Percentiles rank a stretch among this genome's conserved stretches.
Conservation (phyloP, 345 rosid species). For the Pelargonium nanum region DNA sequence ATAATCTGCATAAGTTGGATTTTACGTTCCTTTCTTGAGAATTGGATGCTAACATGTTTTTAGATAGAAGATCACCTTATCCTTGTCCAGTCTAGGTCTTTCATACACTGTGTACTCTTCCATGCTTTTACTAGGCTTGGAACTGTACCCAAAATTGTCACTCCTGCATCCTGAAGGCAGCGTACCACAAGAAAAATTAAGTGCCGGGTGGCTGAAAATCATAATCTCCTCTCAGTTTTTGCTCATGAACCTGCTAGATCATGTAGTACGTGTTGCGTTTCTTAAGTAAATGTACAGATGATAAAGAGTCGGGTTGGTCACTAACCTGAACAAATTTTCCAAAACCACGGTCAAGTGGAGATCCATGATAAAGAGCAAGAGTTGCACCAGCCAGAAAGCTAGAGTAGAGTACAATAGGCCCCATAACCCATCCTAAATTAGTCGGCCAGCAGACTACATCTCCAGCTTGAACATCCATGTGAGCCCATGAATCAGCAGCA, state of each 20-base stretch:
- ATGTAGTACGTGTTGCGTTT: no score
- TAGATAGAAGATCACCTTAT: constrained; percentile 36
- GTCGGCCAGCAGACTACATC: constrained; percentile 82
- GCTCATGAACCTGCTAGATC: no score
- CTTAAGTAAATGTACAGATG: no score
- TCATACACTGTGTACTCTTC: constrained; percentile 61
- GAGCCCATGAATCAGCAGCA: constrained; percentile 58
- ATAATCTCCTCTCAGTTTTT: not conserved
- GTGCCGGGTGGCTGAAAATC: not conserved
- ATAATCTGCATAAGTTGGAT: constrained; percentile 26
- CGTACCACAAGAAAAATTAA: not conserved
- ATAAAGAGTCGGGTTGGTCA: constrained; percentile 3
- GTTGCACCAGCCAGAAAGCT: constrained; percentile 69
- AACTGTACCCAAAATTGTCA: constrained; percentile 75
- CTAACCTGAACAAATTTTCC: constrained; percentile 81
- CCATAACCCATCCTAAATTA: constrained; percentile 94
- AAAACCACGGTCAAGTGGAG: constrained; percentile 73
- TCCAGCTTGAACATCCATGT: constrained; percentile 44
- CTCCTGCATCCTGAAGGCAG: constrained; percentile 75
- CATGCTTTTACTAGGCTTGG: constrained; percentile 84
- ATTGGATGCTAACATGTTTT: not conserved
- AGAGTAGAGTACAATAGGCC: constrained; percentile 55
- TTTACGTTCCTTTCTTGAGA: constrained; percentile 3
- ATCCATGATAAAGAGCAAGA: constrained; percentile 78
- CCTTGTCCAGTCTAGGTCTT: constrained; percentile 68